Conservation (phyloP, 2,329 filamentous ascomycete genomes). For the Colletotrichum viniferum region DNA sequence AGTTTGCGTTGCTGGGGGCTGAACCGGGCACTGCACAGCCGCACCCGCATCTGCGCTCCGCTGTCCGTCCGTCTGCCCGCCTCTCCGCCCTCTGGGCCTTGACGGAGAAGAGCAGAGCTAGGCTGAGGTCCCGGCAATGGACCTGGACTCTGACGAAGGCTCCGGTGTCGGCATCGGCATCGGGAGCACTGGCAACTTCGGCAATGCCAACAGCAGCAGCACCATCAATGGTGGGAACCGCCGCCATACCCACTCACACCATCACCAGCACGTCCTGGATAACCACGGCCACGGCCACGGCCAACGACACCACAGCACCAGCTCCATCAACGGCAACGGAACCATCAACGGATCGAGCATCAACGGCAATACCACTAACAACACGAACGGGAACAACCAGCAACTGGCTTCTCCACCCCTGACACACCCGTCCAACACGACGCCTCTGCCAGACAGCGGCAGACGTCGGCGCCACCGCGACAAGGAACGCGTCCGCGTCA, state of each 20-base stretch:
- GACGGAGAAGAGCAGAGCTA: neutral
- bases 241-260: constrained; percentile 13
- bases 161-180: constrained; percentile 16
- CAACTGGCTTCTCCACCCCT: constrained; percentile 6
- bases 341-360: neutral
- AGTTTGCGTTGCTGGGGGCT: neutral
- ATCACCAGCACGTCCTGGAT: neutral
- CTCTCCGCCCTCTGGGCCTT: neutral
- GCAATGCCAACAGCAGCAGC: neutral
- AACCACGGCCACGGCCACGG: neutral
- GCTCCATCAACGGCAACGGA: neutral
- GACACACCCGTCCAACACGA: neutral
- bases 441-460: constrained; percentile 8
- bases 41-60: neutral
- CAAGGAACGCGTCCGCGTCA: constrained; percentile 44
- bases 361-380: neutral
- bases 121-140: neutral
- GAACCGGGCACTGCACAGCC: neutral
- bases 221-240: neutral
- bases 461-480: constrained; percentile 21
- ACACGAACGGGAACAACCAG: neutral
- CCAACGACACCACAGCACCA: neutral
- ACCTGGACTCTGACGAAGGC: constrained; percentile 7
- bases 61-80: neutral
- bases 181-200: neutral